These are phyloP conservation scores for Pythium chondricola DNA, from an alignment of 352 stramenopile species.

Conservation along the genomic window DNA sequence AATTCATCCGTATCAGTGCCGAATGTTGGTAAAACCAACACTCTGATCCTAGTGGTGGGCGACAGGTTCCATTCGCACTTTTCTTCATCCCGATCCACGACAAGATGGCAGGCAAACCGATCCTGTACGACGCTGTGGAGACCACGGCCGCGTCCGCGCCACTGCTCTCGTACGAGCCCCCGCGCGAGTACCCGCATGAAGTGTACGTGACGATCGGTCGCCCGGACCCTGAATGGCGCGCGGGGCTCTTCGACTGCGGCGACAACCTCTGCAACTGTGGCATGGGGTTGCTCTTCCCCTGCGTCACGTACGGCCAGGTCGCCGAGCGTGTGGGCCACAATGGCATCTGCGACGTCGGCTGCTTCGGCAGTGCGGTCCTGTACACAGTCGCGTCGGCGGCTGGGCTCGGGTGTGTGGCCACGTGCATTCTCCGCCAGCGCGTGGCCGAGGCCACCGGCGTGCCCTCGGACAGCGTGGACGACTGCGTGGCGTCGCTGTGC, in stretches of 20 bases:
- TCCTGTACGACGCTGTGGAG: too few species aligned
- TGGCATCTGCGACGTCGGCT: conserved; percentile 2
- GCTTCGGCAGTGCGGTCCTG: not conserved
- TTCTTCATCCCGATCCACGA: too few species aligned
- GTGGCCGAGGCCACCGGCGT: not conserved
- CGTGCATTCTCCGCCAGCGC: not conserved
- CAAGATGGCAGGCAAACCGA: too few species aligned
- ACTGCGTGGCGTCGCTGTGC: not conserved
- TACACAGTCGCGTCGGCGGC: not conserved
- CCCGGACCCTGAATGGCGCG: not conserved
- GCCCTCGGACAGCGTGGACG: not conserved
- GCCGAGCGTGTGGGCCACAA: not conserved
- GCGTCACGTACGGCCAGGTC: conserved; percentile 6
- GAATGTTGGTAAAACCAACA: too few species aligned
- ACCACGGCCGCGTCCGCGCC: too few species aligned
- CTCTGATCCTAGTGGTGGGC: too few species aligned
- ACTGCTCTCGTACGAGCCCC: too few species aligned
- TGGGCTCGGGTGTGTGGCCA: not conserved
- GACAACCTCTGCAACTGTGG: conserved; percentile 1
- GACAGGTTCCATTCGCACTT: too few species aligned
- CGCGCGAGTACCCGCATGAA: too few species aligned
- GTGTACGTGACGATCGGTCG: too few species aligned
- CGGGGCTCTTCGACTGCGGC: not conserved
- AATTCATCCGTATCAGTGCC: too few species aligned
- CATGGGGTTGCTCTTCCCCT: conserved; percentile 1